Base-by-base conservation (phyloP, 495 filamentous ascomycete species). In the Elaphomyces granulatus region DNA sequence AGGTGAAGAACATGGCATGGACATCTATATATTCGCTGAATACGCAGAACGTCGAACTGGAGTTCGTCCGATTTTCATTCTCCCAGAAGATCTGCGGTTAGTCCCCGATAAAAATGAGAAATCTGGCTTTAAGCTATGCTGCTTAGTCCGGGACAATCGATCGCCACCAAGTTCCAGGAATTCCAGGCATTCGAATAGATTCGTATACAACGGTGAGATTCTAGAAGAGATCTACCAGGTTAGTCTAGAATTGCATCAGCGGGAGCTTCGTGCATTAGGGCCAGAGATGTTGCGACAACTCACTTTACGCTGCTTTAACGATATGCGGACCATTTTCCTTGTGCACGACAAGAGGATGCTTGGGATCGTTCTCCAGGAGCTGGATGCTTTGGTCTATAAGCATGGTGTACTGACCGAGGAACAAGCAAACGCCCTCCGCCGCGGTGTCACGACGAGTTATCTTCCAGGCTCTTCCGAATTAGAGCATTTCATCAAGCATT, bases 301-400 rank as follows among this genome's bases (percentile, higher is more conserved):
- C 14, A 51, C 49, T 8, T 23, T 51, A 4, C 42, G 53, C 4
- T 63, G 64, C 40, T 57, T 56, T 36, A 67, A 69, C 26, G 61
- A 69, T 38, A 49, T 69, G 31, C 54, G 63, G 6, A 62, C 57
- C 8, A 49, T 69, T 6, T 50, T 62, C 3, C 51, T 69, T 2
- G 48, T 53, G 7, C 66, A 68, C 40, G 66, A 68, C 38, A 69
- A 69, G 45, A 51, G 66, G 2, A 63, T 69, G 53, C 46, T 69
- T 1, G 61, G 63, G 6, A 48, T 69, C 15, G 37, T 69, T 1
- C 46, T 20, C 12, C 52, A 64, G 42, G 63, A 69, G 33, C 38
- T 67, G 0, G 39, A 44, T 3, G 32, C 38, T 2, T 45, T 67
- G 1, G 51, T 64, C 0, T 18, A 36, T 1, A 20, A 42, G 28